Percentiles rank a stretch among this genome's conserved stretches.
These are phyloP conservation scores for Anthracocystis walkeri DNA, from an alignment of 1,284 basidiomycete genomes.

Conservation along the genomic window DNA sequence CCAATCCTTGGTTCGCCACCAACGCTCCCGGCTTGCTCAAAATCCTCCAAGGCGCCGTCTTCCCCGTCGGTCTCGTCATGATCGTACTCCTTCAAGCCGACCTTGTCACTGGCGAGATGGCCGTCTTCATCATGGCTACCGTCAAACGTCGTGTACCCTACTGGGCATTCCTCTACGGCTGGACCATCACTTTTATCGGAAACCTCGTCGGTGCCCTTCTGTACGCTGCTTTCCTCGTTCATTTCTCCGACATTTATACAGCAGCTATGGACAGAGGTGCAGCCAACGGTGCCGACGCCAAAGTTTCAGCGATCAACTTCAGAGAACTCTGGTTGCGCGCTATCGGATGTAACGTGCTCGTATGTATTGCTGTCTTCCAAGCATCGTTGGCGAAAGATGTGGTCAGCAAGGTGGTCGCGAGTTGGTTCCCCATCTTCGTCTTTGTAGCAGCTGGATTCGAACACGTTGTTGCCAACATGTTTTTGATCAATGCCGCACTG, in stretches of 20 bases:
- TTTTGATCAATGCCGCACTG: slow-evolving; percentile 78
- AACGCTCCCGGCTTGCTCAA: slow-evolving; percentile 60
- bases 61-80: slow-evolving; percentile 62
- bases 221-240: slow-evolving; percentile 76
- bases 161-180: slow-evolving; percentile 64
- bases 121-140: slow-evolving; percentile 59
- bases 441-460: slow-evolving; percentile 78
- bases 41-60: slow-evolving; percentile 52
- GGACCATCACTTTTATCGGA: slow-evolving; percentile 76
- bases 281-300: slow-evolving; percentile 36
- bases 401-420: slow-evolving; percentile 78
- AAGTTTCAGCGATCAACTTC: slow-evolving; percentile 51
- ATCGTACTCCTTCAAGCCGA: slow-evolving; percentile 60
- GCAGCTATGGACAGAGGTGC: slow-evolving; percentile 42
- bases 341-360: slow-evolving; percentile 83
- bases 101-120: slow-evolving; percentile 59
- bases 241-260: slow-evolving; percentile 52
- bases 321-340: slow-evolving; percentile 78
- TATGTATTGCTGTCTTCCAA: slow-evolving; percentile 84
- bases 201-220: slow-evolving; percentile 80
- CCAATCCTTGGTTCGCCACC: slow-evolving; percentile 57
- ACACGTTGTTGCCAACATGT: slow-evolving; percentile 73
- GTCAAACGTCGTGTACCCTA: slow-evolving; percentile 54
- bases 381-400: slow-evolving; percentile 79
- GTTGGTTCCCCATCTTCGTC: slow-evolving; percentile 83